Conservation (phyloP, 345 rosid species). For the Syzygium aqueum region DNA sequence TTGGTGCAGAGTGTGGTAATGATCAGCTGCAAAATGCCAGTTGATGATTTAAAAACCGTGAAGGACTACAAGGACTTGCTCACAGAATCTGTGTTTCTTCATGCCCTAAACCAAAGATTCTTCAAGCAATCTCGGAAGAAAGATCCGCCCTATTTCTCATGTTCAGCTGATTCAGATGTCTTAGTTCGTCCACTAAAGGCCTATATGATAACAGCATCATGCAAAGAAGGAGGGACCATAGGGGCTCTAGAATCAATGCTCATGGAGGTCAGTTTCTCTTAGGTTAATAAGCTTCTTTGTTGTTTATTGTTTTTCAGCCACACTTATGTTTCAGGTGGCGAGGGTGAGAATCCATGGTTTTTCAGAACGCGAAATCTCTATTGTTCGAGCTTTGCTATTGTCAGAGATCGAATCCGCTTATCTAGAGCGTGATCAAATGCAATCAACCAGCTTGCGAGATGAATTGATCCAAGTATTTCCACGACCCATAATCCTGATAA, state of each 20-base stretch:
- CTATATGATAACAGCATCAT: conserved; percentile 65
- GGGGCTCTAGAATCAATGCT: conserved; percentile 86
- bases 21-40: conserved; percentile 81
- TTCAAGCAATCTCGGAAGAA: conserved; percentile 70
- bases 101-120: conserved; percentile 82
- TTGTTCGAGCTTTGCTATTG: conserved; percentile 75
- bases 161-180: conserved; percentile 76
- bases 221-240: conserved; percentile 77
- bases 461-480: conserved; percentile 71
- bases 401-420: conserved; percentile 91
- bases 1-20: conserved; percentile 63
- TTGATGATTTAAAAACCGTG: conserved; percentile 59
- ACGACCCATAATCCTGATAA: background rate
- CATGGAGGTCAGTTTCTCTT: conserved; percentile 44
- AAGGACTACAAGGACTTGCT: conserved; percentile 73
- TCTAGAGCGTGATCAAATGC: conserved; percentile 92
- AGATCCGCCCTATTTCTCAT: conserved; percentile 83
- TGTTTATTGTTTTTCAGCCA: conserved; percentile 1
- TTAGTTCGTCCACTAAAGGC: conserved; percentile 74
- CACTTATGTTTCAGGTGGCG: conserved; percentile 53
- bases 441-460: conserved; percentile 79
- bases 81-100: conserved; percentile 70
- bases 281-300: background rate
- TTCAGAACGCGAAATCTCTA: conserved; percentile 81
- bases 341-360: conserved; percentile 85